A percentile compares a stretch with the other conserved stretches of the same genome.
These are phyloP conservation scores for Leucocoprinus gongylophorus DNA, from an alignment of 1,284 basidiomycete genomes.

Conservation along the genomic window DNA sequence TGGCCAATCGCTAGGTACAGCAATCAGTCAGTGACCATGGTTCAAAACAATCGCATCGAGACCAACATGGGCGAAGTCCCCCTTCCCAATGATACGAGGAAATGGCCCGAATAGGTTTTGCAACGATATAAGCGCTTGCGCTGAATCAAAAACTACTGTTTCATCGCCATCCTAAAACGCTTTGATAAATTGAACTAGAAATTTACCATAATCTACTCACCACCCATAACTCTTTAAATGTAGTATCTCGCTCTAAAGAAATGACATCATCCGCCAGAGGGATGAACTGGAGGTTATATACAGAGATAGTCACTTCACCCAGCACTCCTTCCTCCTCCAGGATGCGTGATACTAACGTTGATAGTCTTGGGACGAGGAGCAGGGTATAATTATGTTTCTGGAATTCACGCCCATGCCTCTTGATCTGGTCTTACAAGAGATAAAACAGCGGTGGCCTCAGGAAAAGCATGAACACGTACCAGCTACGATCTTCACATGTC, in stretches of 20 bases:
- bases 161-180: constrained; percentile 82
- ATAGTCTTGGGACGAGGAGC: constrained; percentile 82
- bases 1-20: constrained; percentile 59
- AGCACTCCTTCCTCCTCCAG: constrained; percentile 90
- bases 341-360: constrained; percentile 77
- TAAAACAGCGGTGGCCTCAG: constrained; percentile 19
- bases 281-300: constrained; percentile 91
- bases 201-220: constrained; percentile 39
- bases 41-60: background rate
- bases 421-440: constrained; percentile 72
- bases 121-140: constrained; percentile 79
- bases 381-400: constrained; percentile 83
- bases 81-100: constrained; percentile 91
- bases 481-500: constrained; percentile 84
- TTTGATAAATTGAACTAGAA: background rate
- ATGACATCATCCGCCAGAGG: constrained; percentile 88
- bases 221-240: constrained; percentile 82
- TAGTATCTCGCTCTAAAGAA: constrained; percentile 78
- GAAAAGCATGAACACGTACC: constrained; percentile 42
- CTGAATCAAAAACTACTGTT: constrained; percentile 83
- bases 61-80: constrained; percentile 79
- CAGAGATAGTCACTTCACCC: constrained; percentile 79
- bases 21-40: constrained; percentile 5
- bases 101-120: constrained; percentile 88
- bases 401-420: constrained; percentile 59